A percentile compares a stretch with the other conserved stretches of the same genome.
phyloP scores from a whole-genome alignment of 73 alveolate species.

The Paramecium pentaurelia region DNA sequence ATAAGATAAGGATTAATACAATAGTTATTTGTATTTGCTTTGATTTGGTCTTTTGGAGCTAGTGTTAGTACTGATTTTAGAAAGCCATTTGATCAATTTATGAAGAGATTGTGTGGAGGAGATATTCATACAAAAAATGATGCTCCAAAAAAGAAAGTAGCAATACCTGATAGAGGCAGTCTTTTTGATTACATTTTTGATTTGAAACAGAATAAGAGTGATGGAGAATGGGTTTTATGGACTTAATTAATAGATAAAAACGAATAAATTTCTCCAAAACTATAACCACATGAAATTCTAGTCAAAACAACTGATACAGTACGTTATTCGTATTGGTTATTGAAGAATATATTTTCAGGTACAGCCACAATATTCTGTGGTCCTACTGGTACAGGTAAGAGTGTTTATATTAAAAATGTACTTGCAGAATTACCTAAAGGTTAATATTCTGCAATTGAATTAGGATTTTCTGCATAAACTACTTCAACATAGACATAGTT shows the following conservation, averaged over 20 bases:
- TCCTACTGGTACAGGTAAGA: constrained; percentile 99
- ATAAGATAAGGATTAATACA: constrained; percentile 47
- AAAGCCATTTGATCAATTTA: constrained; percentile 81
- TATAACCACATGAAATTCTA: constrained; percentile 94
- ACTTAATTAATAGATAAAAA: constrained; percentile 81
- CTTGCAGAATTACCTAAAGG: constrained; percentile 96
- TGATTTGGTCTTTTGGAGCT: constrained; percentile 98
- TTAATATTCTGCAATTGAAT: constrained; percentile 77
- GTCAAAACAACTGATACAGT: constrained; percentile 99
- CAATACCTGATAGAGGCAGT: constrained; percentile 97
- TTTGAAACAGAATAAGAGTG: constrained; percentile 83
- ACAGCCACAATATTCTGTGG: constrained; percentile 97
- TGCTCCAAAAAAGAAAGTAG: constrained; percentile 84
- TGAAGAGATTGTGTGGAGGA: constrained; percentile 88
- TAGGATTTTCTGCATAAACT: constrained; percentile 98
- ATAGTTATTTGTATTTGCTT: constrained; percentile 79
- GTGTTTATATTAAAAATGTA: constrained; percentile 87
- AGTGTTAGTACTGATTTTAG: constrained; percentile 93
- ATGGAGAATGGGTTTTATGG: constrained; percentile 92
- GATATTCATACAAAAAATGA: constrained; percentile 80
- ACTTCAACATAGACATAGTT: constrained; percentile 96
- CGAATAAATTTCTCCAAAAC: constrained; percentile 84
- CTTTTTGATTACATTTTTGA: constrained; percentile 93
- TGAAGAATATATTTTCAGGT: constrained; percentile 85
- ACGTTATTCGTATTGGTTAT: constrained; percentile 84